Evolutionary conservation across 148 eudicot species (phyloP), one percentile per base, ranked within the genome.

Genomic region (Suaeda aralocaspica): DNA sequence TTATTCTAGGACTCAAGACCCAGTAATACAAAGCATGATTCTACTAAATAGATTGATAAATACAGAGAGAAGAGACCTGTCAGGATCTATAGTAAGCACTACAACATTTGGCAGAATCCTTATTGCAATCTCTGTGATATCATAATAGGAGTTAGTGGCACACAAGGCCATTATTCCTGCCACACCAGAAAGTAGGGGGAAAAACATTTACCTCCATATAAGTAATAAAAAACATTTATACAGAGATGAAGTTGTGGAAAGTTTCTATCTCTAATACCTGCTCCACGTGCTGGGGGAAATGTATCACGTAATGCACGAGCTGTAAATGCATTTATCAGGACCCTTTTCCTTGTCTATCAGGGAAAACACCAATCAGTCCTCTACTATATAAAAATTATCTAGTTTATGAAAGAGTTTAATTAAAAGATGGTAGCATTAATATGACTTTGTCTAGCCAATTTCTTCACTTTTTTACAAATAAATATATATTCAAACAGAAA

Each of bases 291-390:
- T 59, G 98, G 95, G n/a, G 98, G 85, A 61, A 93, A 93, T 14
- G 92, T 87, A 85, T 93, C 98, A 72, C 96, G 96, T 71, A 93
- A 82, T 78, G 98, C 98, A 77, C 98, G 95, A 71, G 78, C 96
- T 49, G 98, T 88, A 53, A 93, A 93, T 51, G 98, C 98, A 83
- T 93, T 93, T 75, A 93, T 88, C 80, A 93, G 83, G 52, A 93
- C 98, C 79, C 96, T 87, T 81, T 87, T 93, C 77, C 98, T 83
- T 49, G 89, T 90, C 41, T 36, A 8, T 3, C 41, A 67, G 62
- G 34, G 49, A 63, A 63, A 11, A 70, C 55, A 42, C 42, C 18
- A 14, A 64, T 45, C n/a, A n/a, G 26, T 62, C 63, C 45, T 15
- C 16, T n/a, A 24, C 31, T 24, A 56, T 24, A 55, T 21, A 56